Evolutionary conservation across 2,329 filamentous ascomycete species (phyloP), one percentile per base, ranked within the genome.

Genomic region (Blastomyces parvus): DNA sequence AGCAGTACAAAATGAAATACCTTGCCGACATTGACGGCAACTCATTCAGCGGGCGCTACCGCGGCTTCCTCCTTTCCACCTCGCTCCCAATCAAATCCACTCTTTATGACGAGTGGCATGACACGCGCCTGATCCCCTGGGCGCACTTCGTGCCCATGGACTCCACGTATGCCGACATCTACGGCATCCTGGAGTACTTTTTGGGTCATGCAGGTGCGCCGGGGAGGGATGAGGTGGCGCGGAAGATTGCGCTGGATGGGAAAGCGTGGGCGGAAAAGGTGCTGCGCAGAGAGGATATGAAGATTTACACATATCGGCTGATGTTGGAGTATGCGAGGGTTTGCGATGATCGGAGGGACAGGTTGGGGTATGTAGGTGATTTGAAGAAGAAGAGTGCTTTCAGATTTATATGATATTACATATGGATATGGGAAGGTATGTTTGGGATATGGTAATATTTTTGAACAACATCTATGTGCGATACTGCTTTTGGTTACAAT

Each of bases 131-230:
- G 1, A 79, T 90, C 1, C 82, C 88, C 0, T 94, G 90, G 89
- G 85, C 85, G 69, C 90, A 94, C 74, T 93, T 90, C 69, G 86
- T 91, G 1, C 90, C 90, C 19, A 86, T 93, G 82, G 88, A 91
- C 71, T 88, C 84, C 70, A 83, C 86, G 1, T 91, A 87, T 69
- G 77, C 83, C 44, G 90, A 92, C 68, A 82, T 88, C 69, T 91
- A 86, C 65, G 86, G 84, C 53, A 86, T 90, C 62, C 81, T 91
- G 80, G 84, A 88, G 63, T 92, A 90, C 70, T 91, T 92, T 69
- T 70, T 89, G 4, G 87, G 87, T 1, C 85, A 86, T 67, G 70
- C 74, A 0, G 79, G 70, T 1, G 36, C 38, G n/a, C 59, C 40
- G 33, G 62, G 44, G 9, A 69, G 71, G 61, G 88, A 91, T 69